Percentiles rank a stretch among this genome's conserved stretches.
Conservation (phyloP, 2,329 filamentous ascomycete genomes). For the Triangularia setosa region DNA sequence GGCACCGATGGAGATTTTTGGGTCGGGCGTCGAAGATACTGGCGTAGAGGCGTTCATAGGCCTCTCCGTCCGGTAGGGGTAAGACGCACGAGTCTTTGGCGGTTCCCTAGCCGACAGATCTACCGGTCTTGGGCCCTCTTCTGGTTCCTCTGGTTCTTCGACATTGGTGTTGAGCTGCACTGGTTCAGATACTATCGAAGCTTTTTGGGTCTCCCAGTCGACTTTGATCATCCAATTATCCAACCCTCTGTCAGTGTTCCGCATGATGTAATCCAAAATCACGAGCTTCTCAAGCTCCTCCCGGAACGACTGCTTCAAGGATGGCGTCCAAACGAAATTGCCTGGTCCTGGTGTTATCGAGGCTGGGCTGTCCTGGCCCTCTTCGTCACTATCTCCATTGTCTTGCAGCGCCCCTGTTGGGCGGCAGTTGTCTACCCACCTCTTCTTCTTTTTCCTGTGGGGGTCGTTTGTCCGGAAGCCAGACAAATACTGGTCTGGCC, state of each 20-base stretch:
- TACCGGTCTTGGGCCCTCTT: conserved; percentile 60
- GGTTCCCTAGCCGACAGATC: conserved; percentile 43
- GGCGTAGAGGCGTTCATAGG: conserved; percentile 73
- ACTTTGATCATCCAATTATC: conserved; percentile 99
- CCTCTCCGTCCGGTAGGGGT: conserved; percentile 73
- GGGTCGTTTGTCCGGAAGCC: conserved; percentile 66
- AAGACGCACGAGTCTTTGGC: conserved; percentile 43
- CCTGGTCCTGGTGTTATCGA: conserved; percentile 42
- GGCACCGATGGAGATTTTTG: conserved; percentile 75
- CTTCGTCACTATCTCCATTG: conserved; percentile 55
- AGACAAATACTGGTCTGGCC: conserved; percentile 82
- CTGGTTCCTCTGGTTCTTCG: conserved; percentile 40
- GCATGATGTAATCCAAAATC: conserved; percentile 98
- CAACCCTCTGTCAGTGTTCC: conserved; percentile 91
- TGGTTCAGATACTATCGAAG: conserved; percentile 82
- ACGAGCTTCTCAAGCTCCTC: conserved; percentile 97
- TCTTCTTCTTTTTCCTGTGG: conserved; percentile 62
- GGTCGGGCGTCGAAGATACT: conserved; percentile 40
- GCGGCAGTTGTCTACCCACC: conserved; percentile 80
- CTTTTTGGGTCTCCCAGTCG: conserved; percentile 76
- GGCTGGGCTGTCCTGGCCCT: conserved; percentile 30
- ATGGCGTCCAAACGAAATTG: conserved; percentile 81
- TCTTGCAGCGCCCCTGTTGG: conserved; percentile 55
- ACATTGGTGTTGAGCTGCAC: conserved; percentile 58
- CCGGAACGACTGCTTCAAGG: conserved; percentile 83